A percentile compares a stretch with the other conserved stretches of the same genome.
These are phyloP conservation scores for Talaromyces pinophilus DNA, from an alignment of 2,329 filamentous ascomycete species.

Conservation along the genomic window DNA sequence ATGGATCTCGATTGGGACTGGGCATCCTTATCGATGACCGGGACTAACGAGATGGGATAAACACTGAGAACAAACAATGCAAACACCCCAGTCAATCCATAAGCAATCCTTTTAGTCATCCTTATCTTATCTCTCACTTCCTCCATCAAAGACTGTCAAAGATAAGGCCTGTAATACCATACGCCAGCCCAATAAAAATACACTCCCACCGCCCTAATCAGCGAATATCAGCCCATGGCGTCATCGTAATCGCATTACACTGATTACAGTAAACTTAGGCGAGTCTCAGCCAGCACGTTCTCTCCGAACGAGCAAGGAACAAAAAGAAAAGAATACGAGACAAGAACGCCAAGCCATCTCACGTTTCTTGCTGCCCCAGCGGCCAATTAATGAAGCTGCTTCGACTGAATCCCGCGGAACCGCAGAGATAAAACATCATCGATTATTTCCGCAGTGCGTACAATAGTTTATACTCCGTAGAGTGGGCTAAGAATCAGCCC, in stretches of 20 bases:
- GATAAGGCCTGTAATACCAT: not conserved
- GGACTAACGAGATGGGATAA: too few species aligned
- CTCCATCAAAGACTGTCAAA: not conserved
- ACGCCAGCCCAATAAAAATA: not conserved
- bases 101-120: not conserved
- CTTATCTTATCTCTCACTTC: not conserved
- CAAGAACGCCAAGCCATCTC: not conserved
- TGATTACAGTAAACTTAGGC: not conserved
- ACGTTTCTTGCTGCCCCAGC: too few species aligned
- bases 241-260: not conserved
- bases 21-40: not conserved
- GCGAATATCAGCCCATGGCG: not conserved
- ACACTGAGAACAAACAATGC: not conserved
- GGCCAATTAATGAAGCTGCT: not conserved
- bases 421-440: conserved; percentile 13
- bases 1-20: conserved; percentile 14
- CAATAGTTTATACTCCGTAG: not conserved
- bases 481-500: not conserved
- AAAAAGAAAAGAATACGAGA: not conserved
- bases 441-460: too few species aligned
- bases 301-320: not conserved
- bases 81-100: not conserved
- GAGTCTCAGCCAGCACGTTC: not conserved
- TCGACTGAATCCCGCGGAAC: not conserved
- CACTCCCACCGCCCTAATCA: not conserved